Evolutionary conservation across 2,329 filamentous ascomycete genomes (phyloP), one percentile per base, ranked within the genome.

Genomic region (Aspergillus sp.): DNA sequence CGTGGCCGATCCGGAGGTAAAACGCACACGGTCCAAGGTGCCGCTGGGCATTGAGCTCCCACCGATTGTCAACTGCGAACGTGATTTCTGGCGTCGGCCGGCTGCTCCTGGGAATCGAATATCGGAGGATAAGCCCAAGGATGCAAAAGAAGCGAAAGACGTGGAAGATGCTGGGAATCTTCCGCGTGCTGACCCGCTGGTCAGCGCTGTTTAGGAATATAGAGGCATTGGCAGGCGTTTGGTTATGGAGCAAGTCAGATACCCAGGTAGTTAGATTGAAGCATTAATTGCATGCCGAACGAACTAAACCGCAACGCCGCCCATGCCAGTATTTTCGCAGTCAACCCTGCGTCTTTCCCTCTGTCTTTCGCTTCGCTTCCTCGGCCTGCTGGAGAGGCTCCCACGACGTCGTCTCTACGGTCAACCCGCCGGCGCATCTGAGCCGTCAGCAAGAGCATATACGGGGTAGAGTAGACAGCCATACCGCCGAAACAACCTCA

Each of bases 341-440:
- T n/a, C n/a, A n/a, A n/a, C n/a, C n/a, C n/a, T n/a, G n/a, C n/a
- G n/a, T n/a, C n/a, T n/a, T n/a, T n/a, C n/a, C n/a, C n/a, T n/a
- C n/a, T n/a, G n/a, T n/a, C n/a, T n/a, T n/a, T n/a, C n/a, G n/a
- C n/a, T n/a, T n/a, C n/a, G n/a, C n/a, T n/a, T 60, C 58, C 44
- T 61, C 52, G 15, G 46, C 45, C 30, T 47, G 29, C 19, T 48
- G 35, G 12, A 53, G 39, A 20, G 52, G 63, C 48, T 78, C 75
- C 72, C 72, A 76, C 30, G 66, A 63, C 22, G 75, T 80, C 20
- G 75, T 79, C 53, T 80, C 75, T 10, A 78, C 71, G 29, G 67
- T 72, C 44, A 77, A 51, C 13, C 72, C 72, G 44, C 66, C 61
- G 15, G 64, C 66, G 51, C 74, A 64, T 36, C 60, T 63, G 33